Evolutionary conservation across 2,329 filamentous ascomycete genomes (phyloP), one percentile per base, ranked within the genome.

Genomic region (Thermothelomyces thermophilus): DNA sequence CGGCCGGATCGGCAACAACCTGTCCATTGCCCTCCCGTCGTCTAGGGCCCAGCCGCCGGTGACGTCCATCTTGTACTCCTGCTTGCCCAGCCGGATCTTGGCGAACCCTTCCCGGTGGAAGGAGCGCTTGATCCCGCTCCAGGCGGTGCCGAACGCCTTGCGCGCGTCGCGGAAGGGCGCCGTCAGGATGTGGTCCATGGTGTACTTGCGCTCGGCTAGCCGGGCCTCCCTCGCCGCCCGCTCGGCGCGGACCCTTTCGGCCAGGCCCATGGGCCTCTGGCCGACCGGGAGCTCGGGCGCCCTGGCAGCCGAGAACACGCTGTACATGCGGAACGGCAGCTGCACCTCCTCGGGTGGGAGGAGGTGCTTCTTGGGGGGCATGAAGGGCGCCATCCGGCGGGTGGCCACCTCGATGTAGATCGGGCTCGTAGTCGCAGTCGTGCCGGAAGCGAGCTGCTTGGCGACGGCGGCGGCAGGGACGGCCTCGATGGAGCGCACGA

Each of bases 401-500:
- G 73, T 68, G 22, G 70, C 68, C 51, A 84, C 64, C 59, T 83
- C 76, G 46, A 84, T 66, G 44, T 70, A 67, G 13, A 82, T 62
- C 13, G 67, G 65, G 10, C 52, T 46, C n/a, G 19, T 37, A 19
- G 35, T 46, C 16, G 41, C 37, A 11, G 40, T 50, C 2, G 39
- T 37, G 19, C 37, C 46, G 19, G 56, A 54, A 1, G 55, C 56
- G 7, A 56, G 36, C 14, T 56, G 48, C 31, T 20, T 20, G 7
- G 46, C 48, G 22, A 52, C 37, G 10, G 44, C 46, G 10, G 33
- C 41, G 8, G 65, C 57, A 2, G 75, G 76, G 14, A 84, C 65
- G 13, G 82, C 72, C 26, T 74, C 75, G 61, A 86, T 80, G 35
- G 66, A 67, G 46, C 72, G 73, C 56, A 88, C 73, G 42, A 87